Evolutionary conservation across 108 stramenopile species (phyloP).

Genomic region (Halocafeteria seosinensis): DNA sequence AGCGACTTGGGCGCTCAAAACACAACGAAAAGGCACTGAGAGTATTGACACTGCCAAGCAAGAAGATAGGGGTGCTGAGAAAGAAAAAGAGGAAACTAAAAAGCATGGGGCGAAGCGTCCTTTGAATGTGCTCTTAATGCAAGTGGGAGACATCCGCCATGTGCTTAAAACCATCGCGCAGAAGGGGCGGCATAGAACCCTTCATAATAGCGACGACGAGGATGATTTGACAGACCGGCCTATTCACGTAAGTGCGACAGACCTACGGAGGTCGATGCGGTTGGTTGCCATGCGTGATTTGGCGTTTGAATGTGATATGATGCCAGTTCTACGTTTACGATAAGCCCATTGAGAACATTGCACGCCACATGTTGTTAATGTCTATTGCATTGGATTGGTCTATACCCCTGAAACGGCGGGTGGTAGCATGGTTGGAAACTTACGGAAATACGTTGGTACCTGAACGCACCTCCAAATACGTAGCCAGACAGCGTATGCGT

Average conservation of each 20-base stretch:
- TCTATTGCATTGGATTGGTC: constrained; percentile 31
- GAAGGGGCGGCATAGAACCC: neutral
- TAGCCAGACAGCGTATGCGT: constrained; percentile 13
- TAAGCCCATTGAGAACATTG: constrained; percentile 25
- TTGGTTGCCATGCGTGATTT: no score
- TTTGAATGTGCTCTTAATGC: constrained; percentile 1
- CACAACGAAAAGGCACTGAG: no score
- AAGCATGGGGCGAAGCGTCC: no score
- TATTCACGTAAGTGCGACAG: no score
- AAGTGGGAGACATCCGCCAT: constrained; percentile 27
- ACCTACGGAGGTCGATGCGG: no score
- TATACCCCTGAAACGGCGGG: constrained; percentile 41
- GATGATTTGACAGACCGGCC: no score
- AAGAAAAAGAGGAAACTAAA: no score
- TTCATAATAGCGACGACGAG: no score
- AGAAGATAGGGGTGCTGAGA: no score
- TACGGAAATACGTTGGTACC: constrained; percentile 39
- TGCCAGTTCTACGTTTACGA: constrained; percentile 41
- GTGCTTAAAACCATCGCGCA: constrained; percentile 23
- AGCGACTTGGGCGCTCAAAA: no score
- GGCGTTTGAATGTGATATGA: no score
- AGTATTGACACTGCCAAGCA: no score
- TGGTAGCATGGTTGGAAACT: constrained; percentile 40
- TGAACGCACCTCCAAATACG: constrained; percentile 34
- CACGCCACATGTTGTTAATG: constrained; percentile 41